Percentiles rank a stretch among this genome's conserved stretches.
Conservation (phyloP, 1,284 basidiomycete genomes). For the Cronartium ribicola region DNA sequence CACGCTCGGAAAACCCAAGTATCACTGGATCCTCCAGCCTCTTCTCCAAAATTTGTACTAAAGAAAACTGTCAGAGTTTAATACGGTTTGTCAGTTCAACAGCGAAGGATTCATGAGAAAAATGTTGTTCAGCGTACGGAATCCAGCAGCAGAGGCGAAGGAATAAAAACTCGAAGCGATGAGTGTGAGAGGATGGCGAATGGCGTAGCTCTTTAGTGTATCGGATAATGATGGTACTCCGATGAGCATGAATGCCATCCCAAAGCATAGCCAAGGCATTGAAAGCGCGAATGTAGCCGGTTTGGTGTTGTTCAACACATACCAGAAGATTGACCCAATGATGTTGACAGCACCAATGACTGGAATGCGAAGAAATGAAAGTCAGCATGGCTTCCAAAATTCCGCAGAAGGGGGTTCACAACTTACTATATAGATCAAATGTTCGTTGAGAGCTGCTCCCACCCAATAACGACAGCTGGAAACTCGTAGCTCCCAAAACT, state of each 20-base stretch:
- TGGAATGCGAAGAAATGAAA: not conserved
- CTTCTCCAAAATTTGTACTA: conserved; percentile 90
- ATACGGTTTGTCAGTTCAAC: not conserved
- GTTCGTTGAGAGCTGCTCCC: conserved; percentile 76
- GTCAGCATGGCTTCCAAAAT: not conserved
- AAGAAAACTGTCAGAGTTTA: conserved; percentile 62
- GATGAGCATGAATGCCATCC: conserved; percentile 79
- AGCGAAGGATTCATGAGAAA: not conserved
- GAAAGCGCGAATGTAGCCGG: conserved; percentile 81
- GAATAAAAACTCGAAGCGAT: conserved; percentile 84
- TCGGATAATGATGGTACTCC: conserved; percentile 71
- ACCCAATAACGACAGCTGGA: conserved; percentile 82
- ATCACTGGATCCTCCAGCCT: conserved; percentile 86
- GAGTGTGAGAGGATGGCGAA: conserved; percentile 62
- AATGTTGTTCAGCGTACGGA: conserved; percentile 52
- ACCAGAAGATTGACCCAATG: conserved; percentile 78
- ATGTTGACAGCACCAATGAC: conserved; percentile 77
- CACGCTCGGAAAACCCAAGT: conserved; percentile 84
- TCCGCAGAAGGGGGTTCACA: not conserved
- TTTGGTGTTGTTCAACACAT: conserved; percentile 77
- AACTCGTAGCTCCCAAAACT: conserved; percentile 79
- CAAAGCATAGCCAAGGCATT: conserved; percentile 82
- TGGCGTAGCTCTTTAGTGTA: conserved; percentile 19
- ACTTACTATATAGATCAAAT: conserved; percentile 67
- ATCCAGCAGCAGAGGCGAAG: conserved; percentile 77